A percentile compares a stretch with the other conserved stretches of the same genome.
phyloP scores from a whole-genome alignment of 495 filamentous ascomycete species.

The Letharia lupina region DNA sequence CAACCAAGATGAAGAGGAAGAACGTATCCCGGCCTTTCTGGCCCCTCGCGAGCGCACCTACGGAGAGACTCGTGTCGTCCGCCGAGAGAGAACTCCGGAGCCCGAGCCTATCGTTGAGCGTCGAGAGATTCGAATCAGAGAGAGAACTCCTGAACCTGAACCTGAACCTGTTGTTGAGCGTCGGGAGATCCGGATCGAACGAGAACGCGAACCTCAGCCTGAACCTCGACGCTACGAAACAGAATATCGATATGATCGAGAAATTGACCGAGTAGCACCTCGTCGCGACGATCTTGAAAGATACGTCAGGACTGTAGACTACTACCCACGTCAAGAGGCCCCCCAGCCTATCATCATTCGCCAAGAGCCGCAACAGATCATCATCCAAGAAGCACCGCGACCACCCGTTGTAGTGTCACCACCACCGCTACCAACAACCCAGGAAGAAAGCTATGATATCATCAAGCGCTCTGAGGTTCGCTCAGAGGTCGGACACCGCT shows the following conservation, averaged over 20 bases:
- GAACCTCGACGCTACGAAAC: constrained; percentile 41
- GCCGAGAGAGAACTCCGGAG: constrained; percentile 39
- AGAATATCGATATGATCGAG: constrained; percentile 43
- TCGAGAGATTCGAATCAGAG: constrained; percentile 24
- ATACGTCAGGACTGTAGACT: constrained; percentile 61
- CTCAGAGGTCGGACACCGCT: constrained; percentile 2
- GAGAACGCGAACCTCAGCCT: constrained; percentile 35
- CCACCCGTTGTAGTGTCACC: constrained; percentile 54
- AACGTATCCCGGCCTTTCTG: neutral
- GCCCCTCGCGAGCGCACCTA: constrained; percentile 5
- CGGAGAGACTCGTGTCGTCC: constrained; percentile 19
- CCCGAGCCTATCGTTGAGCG: constrained; percentile 41
- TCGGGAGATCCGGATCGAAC: constrained; percentile 32
- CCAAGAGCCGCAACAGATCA: constrained; percentile 61
- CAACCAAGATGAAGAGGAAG: constrained; percentile 4
- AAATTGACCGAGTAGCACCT: constrained; percentile 39
- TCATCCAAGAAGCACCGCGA: constrained; percentile 65
- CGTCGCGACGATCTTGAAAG: constrained; percentile 45
- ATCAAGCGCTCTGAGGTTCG: constrained; percentile 53
- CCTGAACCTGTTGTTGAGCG: constrained; percentile 31
- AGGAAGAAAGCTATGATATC: constrained; percentile 60
- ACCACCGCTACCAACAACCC: constrained; percentile 26
- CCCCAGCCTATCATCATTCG: constrained; percentile 60
- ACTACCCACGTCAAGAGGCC: constrained; percentile 49
- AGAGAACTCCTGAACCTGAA: constrained; percentile 46